Evolutionary conservation across 306 rosid genomes (phyloP).

Genomic region (Cicer bijugum): DNA sequence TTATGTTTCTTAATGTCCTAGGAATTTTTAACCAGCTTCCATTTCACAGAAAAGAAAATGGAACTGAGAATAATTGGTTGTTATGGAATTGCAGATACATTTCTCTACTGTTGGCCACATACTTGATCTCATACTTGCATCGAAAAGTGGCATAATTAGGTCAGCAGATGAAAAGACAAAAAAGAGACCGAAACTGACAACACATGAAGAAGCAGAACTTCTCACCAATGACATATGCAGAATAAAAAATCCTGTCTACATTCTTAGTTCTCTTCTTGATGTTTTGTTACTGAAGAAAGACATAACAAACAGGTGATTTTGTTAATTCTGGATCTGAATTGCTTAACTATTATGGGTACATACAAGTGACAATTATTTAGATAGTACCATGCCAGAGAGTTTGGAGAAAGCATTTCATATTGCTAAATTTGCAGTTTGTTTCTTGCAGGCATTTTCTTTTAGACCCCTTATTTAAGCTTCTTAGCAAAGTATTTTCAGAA

Average conservation of each 20-base stretch:
- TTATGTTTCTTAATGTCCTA: conserved; percentile 27
- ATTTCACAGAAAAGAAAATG: conserved; percentile 8
- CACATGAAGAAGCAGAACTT: conserved; percentile 44
- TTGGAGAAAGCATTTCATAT: conserved; percentile 17
- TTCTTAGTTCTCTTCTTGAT: conserved; percentile 78
- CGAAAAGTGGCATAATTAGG: conserved; percentile 37
- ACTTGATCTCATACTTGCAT: conserved; percentile 58
- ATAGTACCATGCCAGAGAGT: background rate
- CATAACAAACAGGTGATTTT: conserved; percentile 64
- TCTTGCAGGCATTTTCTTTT: conserved; percentile 69
- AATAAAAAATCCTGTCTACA: conserved; percentile 53
- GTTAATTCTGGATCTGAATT: conserved; percentile 32
- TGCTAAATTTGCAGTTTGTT: conserved; percentile 43
- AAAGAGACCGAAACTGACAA: conserved; percentile 67
- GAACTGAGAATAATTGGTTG: conserved; percentile 41
- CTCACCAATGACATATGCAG: conserved; percentile 46
- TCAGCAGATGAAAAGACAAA: conserved; percentile 55
- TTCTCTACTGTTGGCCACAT: conserved; percentile 55
- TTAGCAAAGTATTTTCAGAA: conserved; percentile 57
- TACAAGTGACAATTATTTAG: background rate
- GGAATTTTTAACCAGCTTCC: background rate
- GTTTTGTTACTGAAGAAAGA: conserved; percentile 80
- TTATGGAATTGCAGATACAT: conserved; percentile 62
- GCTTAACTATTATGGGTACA: conserved; percentile 5
- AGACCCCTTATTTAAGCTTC: conserved; percentile 70